Evolutionary conservation across 768 basidiomycete genomes (phyloP).

Genomic region (Tricholoma flavovirens): DNA sequence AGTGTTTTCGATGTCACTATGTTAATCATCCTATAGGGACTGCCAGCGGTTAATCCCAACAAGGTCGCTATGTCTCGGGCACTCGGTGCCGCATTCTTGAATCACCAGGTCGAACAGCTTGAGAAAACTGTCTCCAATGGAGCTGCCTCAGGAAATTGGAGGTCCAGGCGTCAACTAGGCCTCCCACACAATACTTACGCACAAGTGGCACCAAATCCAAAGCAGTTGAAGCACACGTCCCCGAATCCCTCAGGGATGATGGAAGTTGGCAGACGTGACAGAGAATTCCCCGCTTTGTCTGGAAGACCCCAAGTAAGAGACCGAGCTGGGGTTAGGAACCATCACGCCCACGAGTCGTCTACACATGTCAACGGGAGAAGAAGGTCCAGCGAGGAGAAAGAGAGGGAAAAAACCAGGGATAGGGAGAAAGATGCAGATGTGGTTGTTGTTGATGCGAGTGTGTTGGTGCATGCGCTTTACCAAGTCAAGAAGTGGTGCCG

Average conservation of each 20-base stretch:
- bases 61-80: conserved; percentile 83
- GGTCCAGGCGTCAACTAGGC: conserved; percentile 34
- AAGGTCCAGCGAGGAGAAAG: conserved; percentile 26
- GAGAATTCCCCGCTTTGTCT: conserved; percentile 18
- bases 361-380: conserved; percentile 17
- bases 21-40: conserved; percentile 15
- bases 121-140: conserved; percentile 64
- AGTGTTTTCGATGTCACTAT: background rate
- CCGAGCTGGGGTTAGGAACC: conserved; percentile 2
- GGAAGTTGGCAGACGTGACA: conserved; percentile 25
- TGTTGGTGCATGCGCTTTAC: conserved; percentile 70
- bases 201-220: conserved; percentile 16
- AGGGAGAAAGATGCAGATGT: conserved; percentile 63
- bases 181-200: conserved; percentile 9
- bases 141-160: conserved; percentile 55
- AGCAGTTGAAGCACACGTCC: conserved; percentile 21
- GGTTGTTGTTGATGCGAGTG: conserved; percentile 76
- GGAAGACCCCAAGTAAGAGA: conserved; percentile 9
- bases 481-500: conserved; percentile 81
- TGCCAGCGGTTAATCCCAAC: conserved; percentile 36
- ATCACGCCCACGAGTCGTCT: conserved; percentile 1
- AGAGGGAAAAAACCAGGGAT: conserved; percentile 13
- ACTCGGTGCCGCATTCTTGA: conserved; percentile 81
- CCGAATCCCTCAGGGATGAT: conserved; percentile 25
- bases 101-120: conserved; percentile 83